Base-by-base conservation (phyloP, 2,329 filamentous ascomycete genomes). In the Aspergillus viridinutans region DNA sequence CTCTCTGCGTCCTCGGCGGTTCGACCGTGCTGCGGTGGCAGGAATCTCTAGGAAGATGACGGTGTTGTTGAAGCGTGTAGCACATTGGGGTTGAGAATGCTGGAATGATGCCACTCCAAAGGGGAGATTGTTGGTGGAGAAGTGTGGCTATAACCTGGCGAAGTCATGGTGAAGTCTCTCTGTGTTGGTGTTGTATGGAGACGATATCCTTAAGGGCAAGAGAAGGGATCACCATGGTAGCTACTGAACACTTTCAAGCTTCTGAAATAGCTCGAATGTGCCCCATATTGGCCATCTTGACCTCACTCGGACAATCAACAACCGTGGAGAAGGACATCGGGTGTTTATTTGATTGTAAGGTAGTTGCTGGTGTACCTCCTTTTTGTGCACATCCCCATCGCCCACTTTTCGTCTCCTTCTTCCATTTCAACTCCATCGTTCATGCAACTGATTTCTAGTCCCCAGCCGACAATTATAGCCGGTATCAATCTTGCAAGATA, bases 111-210 rank as follows among this genome's bases (percentile, higher is more conserved):
- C 80, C 12, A 84, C 75, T 9, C 81, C 81, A 51, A 81, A 84
- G 0, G 82, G 81, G 42, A 84, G 78, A 57, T 84, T 84, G 21
- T 73, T 67, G 43, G 81, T 64, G 0, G 80, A 82, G 62, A 84
- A 84, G 23, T 69, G 65, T 57, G 57, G n/a, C 55, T 57, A 28
- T 66, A 68, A 1, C 55, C 50, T 12, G 61, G 48, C 38, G 64
- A 67, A 5, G 62, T 54, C 64, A 67, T 68, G 9, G 62, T 21
- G 21, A 20, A 53, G 45, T 28, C 48, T 47, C 17, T 26, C 14
- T 25, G 35, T 43, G n/a, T 53, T 12, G 35, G 42, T 43, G 6
- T 20, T 38, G n/a, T 14, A 25, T n/a, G 23, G 5, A 28, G 26
- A 28, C 1, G 26, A 28, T 28, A 28, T 28, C 7, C 26, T 28